phyloP scores from a whole-genome alignment of 352 stramenopile genomes.

The Globisporangium parvum region DNA sequence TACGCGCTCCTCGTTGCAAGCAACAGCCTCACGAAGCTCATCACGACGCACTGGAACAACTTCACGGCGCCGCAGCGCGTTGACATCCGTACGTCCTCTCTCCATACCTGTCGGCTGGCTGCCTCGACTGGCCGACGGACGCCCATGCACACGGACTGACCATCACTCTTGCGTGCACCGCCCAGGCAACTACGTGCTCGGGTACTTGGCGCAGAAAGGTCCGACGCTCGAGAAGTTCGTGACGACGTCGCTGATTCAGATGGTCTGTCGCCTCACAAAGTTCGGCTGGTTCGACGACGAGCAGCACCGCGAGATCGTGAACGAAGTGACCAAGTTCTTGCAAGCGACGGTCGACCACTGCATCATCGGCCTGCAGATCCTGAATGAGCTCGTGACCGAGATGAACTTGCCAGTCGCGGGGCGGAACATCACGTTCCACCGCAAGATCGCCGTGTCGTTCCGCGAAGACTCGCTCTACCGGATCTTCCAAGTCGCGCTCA shows the following conservation, averaged over 20 bases:
- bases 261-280: conserved; percentile 98
- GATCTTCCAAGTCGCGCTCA: conserved; percentile 96
- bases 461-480: conserved; percentile 93
- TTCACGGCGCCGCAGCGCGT: conserved; percentile 83
- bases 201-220: conserved; percentile 95
- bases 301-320: conserved; percentile 94
- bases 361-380: conserved; percentile 96
- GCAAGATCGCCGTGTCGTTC: conserved; percentile 97
- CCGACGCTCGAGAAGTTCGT: conserved; percentile 94
- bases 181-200: conserved; percentile 95
- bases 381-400: conserved; percentile 97
- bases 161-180: neutral
- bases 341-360: conserved; percentile 96
- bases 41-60: conserved; percentile 96
- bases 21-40: conserved; percentile 96
- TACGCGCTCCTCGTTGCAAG: conserved; percentile 96
- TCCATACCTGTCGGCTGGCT: no score
- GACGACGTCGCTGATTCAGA: conserved; percentile 93
- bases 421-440: conserved; percentile 95
- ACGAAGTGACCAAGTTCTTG: conserved; percentile 97
- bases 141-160: neutral
- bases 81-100: conserved; percentile 81
- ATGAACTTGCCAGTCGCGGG: conserved; percentile 94
- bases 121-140: no score
- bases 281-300: conserved; percentile 99